Evolutionary conservation across 2,329 filamentous ascomycete genomes (phyloP).

Genomic region (Pyrenophora tritici-repentis): DNA sequence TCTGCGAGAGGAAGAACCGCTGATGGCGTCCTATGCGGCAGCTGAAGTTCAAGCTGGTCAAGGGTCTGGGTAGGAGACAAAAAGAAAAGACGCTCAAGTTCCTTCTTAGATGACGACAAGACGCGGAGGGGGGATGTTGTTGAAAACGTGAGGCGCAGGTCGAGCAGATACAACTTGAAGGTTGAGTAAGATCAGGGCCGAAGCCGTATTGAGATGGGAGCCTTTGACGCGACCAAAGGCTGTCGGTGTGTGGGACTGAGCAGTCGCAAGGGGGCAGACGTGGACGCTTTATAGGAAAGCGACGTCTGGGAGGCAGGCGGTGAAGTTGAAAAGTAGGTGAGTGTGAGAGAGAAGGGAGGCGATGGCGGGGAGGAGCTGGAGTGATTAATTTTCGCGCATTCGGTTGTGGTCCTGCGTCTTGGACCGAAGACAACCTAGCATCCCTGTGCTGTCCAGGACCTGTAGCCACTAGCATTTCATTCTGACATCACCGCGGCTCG

Average conservation of each 20-base stretch:
- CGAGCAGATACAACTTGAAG: conserved; percentile 55
- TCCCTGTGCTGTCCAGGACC: conserved; percentile 11
- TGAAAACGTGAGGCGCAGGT: conserved; percentile 55
- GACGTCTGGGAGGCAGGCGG: conserved; percentile 10
- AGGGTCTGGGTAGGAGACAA: conserved; percentile 53
- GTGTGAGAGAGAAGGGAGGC: conserved; percentile 17
- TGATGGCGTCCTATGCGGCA: conserved; percentile 99
- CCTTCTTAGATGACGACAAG: conserved; percentile 41
- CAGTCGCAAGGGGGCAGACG: conserved; percentile 17
- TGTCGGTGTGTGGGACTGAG: conserved; percentile 22
- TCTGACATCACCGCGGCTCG: conserved; percentile 11
- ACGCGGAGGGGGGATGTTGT: conserved; percentile 55
- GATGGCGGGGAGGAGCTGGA: conserved; percentile 20
- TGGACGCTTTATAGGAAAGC: conserved; percentile 13
- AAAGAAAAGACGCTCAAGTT: conserved; percentile 52
- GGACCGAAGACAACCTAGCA: conserved; percentile 17
- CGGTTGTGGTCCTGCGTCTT: conserved; percentile 19
- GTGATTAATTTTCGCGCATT: conserved; percentile 32
- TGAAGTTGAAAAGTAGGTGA: conserved; percentile 10
- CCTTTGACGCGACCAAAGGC: conserved; percentile 53
- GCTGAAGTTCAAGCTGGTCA: conserved; percentile 73
- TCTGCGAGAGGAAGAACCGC: conserved; percentile 98
- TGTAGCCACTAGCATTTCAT: conserved; percentile 15
- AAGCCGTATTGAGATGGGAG: conserved; percentile 51
- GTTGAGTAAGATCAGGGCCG: conserved; percentile 50